Base-by-base conservation (phyloP, 441 rosid genomes). In the Adansonia rubrostipa region DNA sequence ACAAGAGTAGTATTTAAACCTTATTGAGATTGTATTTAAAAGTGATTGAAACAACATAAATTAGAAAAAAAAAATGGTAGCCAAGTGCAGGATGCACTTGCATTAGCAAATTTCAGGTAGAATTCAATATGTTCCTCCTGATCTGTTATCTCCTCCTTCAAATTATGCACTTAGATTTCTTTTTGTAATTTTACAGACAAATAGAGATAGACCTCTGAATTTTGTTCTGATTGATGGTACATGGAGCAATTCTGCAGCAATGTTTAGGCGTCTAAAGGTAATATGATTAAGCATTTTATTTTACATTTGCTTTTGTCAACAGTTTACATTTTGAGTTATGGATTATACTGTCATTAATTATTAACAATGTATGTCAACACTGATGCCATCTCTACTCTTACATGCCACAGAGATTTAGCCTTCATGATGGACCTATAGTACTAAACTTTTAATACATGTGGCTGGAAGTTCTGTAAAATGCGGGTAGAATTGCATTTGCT, bases 161-260 rank as follows among this genome's bases (percentile, higher is more conserved):
- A 19, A 44, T 56, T 73, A 17, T 45, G 65, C 58, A 62, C 62
- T 71, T 76, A 66, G 74, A 67, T 81, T 47, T 11, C 14, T 20
- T 45, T 13, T 11, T 10, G 62, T 74, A 65, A 76, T 73, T 66
- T 60, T 81, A 65, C 90, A 89, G 94, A 70, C 51, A 64, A 84
- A 84, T 64, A 86, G 79, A 82, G 87, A 85, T 66, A 73, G 74
- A 84, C 79, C 88, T 81, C 73, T 91, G 77, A 87, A 96, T 84
- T 90, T 94, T 79, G 78, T 92, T 84, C 79, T 96, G 85, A 90
- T 93, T 79, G 99, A 96, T 79, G 98, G 99, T 36, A 94, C 99
- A 50, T 96, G 99, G 98, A 96, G 88, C 88, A 96, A 96, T 79
- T 92, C 98, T 74, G 92, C 93, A 71, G 97, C 99, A 71, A 94